phyloP scores from a whole-genome alignment of 345 rosid genomes.

The Cardamine chenopodiifolia region DNA sequence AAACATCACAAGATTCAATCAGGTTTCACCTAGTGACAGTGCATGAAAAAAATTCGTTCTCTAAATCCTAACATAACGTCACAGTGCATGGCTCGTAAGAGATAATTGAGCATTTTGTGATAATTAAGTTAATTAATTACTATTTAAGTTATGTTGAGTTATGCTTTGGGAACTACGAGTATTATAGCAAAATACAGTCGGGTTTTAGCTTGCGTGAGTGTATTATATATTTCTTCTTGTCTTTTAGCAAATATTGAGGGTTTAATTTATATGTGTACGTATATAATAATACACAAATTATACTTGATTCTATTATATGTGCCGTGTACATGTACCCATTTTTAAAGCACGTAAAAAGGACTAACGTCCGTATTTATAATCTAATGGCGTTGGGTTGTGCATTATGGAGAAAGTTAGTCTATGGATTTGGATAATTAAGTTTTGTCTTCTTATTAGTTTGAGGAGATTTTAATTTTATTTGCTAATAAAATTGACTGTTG shows the following conservation, averaged over 20 bases:
- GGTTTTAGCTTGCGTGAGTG: conserved; percentile 33
- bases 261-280: conserved; percentile 32
- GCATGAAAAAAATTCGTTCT: neutral
- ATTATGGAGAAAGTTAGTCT: conserved; percentile 32
- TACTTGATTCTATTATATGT: conserved; percentile 26
- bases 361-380: conserved; percentile 30
- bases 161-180: conserved; percentile 28
- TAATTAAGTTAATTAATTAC: conserved; percentile 31
- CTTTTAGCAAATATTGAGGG: conserved; percentile 35
- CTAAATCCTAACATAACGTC: conserved; percentile 29
- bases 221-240: conserved; percentile 6
- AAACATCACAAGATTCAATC: conserved; percentile 14
- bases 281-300: conserved; percentile 33
- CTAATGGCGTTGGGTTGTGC: conserved; percentile 35
- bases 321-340: conserved; percentile 37
- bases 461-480: neutral
- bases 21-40: conserved; percentile 31
- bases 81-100: conserved; percentile 35
- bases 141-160: conserved; percentile 28
- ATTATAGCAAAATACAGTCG: conserved; percentile 28
- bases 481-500: too few species aligned
- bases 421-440: neutral
- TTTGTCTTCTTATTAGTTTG: neutral
- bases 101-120: conserved; percentile 20
- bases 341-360: conserved; percentile 27